Conservation (phyloP, 2,329 filamentous ascomycete species). For the Parastagonospora nodorum region DNA sequence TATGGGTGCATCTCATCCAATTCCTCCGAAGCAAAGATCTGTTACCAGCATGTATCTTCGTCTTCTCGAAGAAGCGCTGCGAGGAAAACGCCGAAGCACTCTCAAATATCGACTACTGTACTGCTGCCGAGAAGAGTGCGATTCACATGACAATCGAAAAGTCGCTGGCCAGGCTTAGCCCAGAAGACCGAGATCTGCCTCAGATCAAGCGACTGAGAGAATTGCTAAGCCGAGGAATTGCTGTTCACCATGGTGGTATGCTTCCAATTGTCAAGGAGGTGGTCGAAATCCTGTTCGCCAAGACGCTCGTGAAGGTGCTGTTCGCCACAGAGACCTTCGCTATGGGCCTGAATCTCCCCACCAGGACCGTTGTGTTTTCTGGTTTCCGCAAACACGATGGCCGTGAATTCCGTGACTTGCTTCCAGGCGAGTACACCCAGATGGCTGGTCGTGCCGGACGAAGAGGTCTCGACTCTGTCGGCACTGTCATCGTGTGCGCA, state of each 20-base stretch:
- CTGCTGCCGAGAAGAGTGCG: conserved; percentile 89
- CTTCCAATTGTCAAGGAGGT: conserved; percentile 97
- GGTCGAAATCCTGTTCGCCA: conserved; percentile 94
- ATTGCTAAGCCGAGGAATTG: conserved; percentile 83
- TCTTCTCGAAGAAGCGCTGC: conserved; percentile 97
- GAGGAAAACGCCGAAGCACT: conserved; percentile 96
- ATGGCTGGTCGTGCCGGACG: conserved; percentile 96
- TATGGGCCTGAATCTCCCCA: conserved; percentile 96
- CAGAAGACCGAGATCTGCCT: conserved; percentile 86
- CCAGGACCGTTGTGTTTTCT: conserved; percentile 95
- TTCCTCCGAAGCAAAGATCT: conserved; percentile 85
- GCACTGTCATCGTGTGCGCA: conserved; percentile 89
- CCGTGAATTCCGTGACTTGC: conserved; percentile 83
- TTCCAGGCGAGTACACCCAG: conserved; percentile 96
- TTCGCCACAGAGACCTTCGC: conserved; percentile 99
- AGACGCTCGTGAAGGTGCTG: conserved; percentile 91
- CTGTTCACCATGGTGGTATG: conserved; percentile 93
- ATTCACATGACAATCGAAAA: conserved; percentile 98
- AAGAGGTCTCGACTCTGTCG: conserved; percentile 88
- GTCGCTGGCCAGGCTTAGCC: conserved; percentile 87
- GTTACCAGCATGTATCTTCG: conserved; percentile 93
- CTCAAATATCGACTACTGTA: conserved; percentile 94
- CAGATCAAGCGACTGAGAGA: conserved; percentile 90
- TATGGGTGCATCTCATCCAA: conserved; percentile 96
- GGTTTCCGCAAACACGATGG: conserved; percentile 97